Conservation (phyloP, 2,329 filamentous ascomycete genomes). For the Pezicula neosporulosa region DNA sequence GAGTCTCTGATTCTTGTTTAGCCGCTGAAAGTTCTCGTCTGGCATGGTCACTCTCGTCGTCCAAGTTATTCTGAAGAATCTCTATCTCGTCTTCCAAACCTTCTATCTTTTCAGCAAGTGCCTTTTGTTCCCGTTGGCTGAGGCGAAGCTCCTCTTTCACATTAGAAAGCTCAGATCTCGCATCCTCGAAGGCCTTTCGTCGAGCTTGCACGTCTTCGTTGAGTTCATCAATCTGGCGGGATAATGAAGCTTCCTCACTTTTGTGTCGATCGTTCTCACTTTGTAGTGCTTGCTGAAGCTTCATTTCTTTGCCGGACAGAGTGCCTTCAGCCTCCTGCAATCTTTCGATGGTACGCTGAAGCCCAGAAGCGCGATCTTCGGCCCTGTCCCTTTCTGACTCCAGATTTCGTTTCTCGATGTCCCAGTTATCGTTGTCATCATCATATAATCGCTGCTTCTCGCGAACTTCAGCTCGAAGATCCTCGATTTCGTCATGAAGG, state of each 20-base stretch:
- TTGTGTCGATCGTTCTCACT: slow-evolving; percentile 70
- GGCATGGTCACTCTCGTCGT: slow-evolving; percentile 60
- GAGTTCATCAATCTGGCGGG: slow-evolving; percentile 70
- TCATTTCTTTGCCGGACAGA: slow-evolving; percentile 64
- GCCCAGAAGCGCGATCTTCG: slow-evolving; percentile 62
- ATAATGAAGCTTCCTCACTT: slow-evolving; percentile 67
- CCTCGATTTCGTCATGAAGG: slow-evolving; percentile 46
- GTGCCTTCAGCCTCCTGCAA: slow-evolving; percentile 66
- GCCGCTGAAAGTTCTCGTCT: slow-evolving; percentile 42
- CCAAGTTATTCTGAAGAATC: slow-evolving; percentile 55
- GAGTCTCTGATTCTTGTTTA: slow-evolving; percentile 35
- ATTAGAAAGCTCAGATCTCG: slow-evolving; percentile 62
- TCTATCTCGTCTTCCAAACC: slow-evolving; percentile 74
- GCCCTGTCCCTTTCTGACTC: slow-evolving; percentile 63
- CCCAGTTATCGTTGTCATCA: slow-evolving; percentile 71
- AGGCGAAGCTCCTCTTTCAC: slow-evolving; percentile 69
- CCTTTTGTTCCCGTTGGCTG: slow-evolving; percentile 58
- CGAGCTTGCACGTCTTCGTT: slow-evolving; percentile 68
- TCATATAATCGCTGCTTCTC: slow-evolving; percentile 69
- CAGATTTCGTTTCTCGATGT: slow-evolving; percentile 60
- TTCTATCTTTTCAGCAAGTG: slow-evolving; percentile 62
- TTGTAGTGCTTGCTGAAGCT: slow-evolving; percentile 63
- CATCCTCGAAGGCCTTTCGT: slow-evolving; percentile 60
- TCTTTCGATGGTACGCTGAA: slow-evolving; percentile 69
- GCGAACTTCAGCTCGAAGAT: slow-evolving; percentile 55